Evolutionary conservation across 352 stramenopile species (phyloP).

Genomic region (Pythium apleroticum): DNA sequence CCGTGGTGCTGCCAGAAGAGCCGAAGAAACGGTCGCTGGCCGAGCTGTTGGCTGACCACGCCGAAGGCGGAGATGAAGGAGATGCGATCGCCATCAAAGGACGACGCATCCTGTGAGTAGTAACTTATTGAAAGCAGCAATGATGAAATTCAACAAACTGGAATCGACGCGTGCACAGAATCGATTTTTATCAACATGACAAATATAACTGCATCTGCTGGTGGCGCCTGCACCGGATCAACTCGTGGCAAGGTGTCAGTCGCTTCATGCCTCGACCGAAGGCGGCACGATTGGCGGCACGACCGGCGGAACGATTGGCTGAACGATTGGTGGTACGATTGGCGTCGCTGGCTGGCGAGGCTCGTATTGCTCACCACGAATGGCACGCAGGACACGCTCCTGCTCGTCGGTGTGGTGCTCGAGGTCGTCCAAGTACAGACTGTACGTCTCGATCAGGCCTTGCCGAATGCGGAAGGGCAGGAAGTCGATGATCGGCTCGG

Average conservation of each 20-base stretch:
- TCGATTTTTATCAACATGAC: neutral
- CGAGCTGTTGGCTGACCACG: constrained; percentile 12
- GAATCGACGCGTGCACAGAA: too few relatives aligned
- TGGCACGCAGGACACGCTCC: constrained; percentile 78
- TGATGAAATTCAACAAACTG: neutral
- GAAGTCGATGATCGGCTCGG: constrained; percentile 77
- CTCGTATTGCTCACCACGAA: constrained; percentile 58
- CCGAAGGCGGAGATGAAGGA: constrained; percentile 3
- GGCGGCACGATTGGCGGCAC: neutral
- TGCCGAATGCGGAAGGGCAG: constrained; percentile 85
- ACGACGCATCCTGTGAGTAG: constrained; percentile 14
- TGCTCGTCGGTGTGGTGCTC: constrained; percentile 83
- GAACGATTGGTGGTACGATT: neutral
- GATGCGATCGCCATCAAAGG: constrained; percentile 22
- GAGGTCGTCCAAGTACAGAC: constrained; percentile 82
- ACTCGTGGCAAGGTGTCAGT: too few relatives aligned
- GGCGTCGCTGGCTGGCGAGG: constrained; percentile 6
- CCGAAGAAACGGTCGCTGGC: constrained; percentile 24
- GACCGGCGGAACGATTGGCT: constrained; percentile 1
- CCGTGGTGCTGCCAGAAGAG: constrained; percentile 17
- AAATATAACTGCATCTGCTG: too few relatives aligned
- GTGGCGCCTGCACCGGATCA: too few relatives aligned
- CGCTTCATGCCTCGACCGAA: neutral
- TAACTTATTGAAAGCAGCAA: constrained; percentile 1
- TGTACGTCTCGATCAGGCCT: constrained; percentile 88